Evolutionary conservation across 2,329 filamentous ascomycete species (phyloP).

Genomic region (Basipetospora chlamydospora): DNA sequence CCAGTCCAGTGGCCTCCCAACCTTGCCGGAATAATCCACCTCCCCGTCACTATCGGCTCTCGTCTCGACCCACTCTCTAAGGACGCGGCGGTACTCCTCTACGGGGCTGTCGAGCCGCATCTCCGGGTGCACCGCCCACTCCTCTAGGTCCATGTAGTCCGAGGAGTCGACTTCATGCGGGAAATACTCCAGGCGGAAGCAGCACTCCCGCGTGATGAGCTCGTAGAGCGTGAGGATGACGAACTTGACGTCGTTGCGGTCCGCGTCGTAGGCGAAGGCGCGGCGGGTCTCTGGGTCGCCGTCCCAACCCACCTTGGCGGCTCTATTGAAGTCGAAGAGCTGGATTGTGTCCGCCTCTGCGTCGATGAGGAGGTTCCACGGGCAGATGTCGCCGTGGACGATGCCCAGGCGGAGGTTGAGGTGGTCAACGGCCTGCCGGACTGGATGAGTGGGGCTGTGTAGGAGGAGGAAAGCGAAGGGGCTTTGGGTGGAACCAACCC

Average conservation of each 20-base stretch:
- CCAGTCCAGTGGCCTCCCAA: not conserved
- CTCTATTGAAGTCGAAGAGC: slow-evolving; percentile 22
- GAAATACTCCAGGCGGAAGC: not conserved
- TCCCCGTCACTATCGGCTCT: not conserved
- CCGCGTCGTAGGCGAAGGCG: slow-evolving; percentile 11
- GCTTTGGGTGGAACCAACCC: not conserved
- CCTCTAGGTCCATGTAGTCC: not conserved
- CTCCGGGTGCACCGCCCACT: not conserved
- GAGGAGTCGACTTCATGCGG: not conserved
- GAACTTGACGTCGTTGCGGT: slow-evolving; percentile 18
- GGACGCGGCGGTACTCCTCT: not conserved
- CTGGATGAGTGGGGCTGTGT: slow-evolving; percentile 16
- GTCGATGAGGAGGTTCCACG: slow-evolving; percentile 22
- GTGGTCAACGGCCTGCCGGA: slow-evolving; percentile 18
- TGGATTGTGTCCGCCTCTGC: slow-evolving; percentile 16
- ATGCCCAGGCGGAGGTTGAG: slow-evolving; percentile 23
- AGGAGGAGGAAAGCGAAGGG: not conserved
- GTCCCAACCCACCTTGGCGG: not conserved
- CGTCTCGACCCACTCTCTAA: not conserved
- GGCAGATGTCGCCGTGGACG: slow-evolving; percentile 22
- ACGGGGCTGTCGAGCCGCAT: not conserved
- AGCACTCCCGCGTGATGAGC: slow-evolving; percentile 17
- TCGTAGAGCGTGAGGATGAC: slow-evolving; percentile 21
- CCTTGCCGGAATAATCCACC: not conserved
- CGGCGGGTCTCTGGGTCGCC: slow-evolving; percentile 3